phyloP scores from a whole-genome alignment of 1,284 basidiomycete genomes.

The Coniferiporia sulphurascens region DNA sequence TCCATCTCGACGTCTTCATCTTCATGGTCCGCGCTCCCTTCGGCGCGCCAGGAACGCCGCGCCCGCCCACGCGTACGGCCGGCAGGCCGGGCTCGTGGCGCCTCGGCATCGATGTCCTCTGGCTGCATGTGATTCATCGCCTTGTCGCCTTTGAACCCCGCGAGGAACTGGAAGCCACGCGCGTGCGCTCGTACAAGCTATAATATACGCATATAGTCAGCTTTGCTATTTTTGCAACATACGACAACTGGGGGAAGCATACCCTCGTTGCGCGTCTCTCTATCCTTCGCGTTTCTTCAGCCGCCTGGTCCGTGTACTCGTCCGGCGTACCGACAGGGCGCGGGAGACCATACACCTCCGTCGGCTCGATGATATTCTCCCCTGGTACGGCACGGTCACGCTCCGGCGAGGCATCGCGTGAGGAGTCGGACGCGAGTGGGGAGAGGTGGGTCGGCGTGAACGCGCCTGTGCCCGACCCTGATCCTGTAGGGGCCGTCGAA shows the following conservation, averaged over 20 bases:
- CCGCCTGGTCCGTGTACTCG: neutral
- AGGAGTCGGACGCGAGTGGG: neutral
- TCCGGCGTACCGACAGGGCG: neutral
- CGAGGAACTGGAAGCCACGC: conserved; percentile 14
- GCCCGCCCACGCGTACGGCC: neutral
- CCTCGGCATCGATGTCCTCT: conserved; percentile 9
- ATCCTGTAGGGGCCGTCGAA: neutral
- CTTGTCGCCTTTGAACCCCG: conserved; percentile 12
- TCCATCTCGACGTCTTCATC: conserved; percentile 11
- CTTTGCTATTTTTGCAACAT: neutral
- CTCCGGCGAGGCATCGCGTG: neutral
- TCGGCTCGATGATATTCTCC: conserved; percentile 12
- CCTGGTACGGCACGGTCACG: conserved; percentile 1
- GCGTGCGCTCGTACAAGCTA: conserved; percentile 15
- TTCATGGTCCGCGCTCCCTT: neutral
- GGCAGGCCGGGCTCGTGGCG: neutral
- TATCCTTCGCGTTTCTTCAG: neutral
- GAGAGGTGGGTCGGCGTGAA: conserved; percentile 3
- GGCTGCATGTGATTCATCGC: conserved; percentile 1
- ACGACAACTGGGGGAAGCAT: neutral
- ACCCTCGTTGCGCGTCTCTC: conserved; percentile 4
- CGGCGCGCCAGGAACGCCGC: neutral
- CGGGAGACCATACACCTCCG: conserved; percentile 11
- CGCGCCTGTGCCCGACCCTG: neutral
- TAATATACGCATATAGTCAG: neutral